phyloP scores from a whole-genome alignment of 208 protist species.

The Herpetomonas samuelpessoai region DNA sequence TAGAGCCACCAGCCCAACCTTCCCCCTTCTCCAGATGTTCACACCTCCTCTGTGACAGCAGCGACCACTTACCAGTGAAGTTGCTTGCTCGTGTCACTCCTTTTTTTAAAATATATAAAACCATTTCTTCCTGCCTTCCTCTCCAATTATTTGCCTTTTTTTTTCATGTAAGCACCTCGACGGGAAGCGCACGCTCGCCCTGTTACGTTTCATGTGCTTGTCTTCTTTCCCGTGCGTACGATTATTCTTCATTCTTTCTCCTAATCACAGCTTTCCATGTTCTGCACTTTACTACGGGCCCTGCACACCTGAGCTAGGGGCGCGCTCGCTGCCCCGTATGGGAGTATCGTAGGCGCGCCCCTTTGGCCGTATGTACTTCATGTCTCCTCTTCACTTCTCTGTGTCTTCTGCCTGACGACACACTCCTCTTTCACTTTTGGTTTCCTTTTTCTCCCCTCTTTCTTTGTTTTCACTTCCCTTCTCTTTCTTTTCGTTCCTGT shows the following conservation, averaged over 20 bases:
- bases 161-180: neutral
- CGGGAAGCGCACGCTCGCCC: no score
- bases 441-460: conserved; percentile 1
- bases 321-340: no score
- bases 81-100: neutral
- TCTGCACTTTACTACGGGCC: neutral
- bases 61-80: no score
- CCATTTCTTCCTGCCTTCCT: neutral
- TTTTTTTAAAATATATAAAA: conserved; percentile 6
- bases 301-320: neutral
- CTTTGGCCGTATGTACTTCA: neutral
- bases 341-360: no score
- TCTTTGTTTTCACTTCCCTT: conserved; percentile 1
- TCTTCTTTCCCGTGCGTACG: no score
- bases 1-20: no score
- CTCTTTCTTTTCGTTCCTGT: conserved; percentile 10
- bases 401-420: no score
- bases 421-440: neutral
- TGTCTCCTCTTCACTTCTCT: neutral
- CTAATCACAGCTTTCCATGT: neutral
- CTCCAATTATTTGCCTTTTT: neutral
- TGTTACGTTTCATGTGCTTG: no score
- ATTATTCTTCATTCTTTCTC: neutral
- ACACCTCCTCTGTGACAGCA: no score
- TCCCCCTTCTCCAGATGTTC: no score